Base-by-base conservation (phyloP, 2,329 filamentous ascomycete genomes). In the Aspergillus ustus region DNA sequence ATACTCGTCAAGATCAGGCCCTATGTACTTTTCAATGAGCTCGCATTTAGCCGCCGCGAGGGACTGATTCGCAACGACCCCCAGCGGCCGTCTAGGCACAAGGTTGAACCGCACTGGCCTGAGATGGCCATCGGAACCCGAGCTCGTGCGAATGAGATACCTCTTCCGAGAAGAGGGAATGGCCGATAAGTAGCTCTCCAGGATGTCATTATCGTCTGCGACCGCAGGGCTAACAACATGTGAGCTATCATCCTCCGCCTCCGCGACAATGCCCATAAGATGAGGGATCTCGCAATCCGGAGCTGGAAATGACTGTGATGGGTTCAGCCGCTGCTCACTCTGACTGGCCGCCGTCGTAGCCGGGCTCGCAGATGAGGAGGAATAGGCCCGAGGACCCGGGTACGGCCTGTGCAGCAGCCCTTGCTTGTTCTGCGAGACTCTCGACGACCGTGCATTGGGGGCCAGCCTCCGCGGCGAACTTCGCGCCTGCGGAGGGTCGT, bases 191-290 rank as follows among this genome's bases (percentile, higher is more conserved):
- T 86, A 86, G 59, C 82, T 79, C 2, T 83, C 80, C 7, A 87
- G 66, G 2, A 86, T 75, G 31, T 86, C 82, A 3, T 79, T 84
- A 70, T 87, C 85, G 40, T 80, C 80, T 2, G 81, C 83, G 19
- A 82, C 76, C 0, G 81, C 80, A 0, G 84, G 83, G 2, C 84
- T 83, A 49, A 86, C 78, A 53, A 86, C 82, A 64, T 84, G 82
- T 2, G 81, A 77, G 63, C 79, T 82, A 28, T 80, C 74, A 56
- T 66, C 63, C 50, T 68, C 58, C 75, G 59, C 54, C 28, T 70
- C 67, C 13, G 61, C 37, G 37, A 67, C 67, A 11, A 57, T 50
- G 11, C 67, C 66, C 17, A 63, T 62, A 4, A 67, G 25, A 28
- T 63, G 62, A 13, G 61, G 45, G n/a, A 61, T 17, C 0, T n/a